phyloP scores from a whole-genome alignment of 371 early-diverging fungal species.

The Capniomyces stellatus region DNA sequence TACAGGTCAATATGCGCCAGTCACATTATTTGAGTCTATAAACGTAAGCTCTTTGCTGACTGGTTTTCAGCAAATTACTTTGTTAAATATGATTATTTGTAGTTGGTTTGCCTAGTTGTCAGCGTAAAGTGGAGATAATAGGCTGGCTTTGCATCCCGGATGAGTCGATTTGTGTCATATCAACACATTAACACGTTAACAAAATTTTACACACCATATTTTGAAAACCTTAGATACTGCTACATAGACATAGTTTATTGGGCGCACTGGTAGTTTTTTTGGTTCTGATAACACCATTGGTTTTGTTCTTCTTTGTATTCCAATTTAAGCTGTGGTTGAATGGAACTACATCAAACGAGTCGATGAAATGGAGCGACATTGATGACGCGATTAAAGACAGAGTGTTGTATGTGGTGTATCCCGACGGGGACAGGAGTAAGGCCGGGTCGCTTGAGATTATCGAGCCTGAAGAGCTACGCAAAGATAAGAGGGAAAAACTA shows the following conservation, averaged over 20 bases:
- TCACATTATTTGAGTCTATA: neutral
- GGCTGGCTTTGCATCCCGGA: too few relatives aligned
- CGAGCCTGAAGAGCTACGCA: too few relatives aligned
- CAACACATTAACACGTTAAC: too few relatives aligned
- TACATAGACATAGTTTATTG: constrained; percentile 36
- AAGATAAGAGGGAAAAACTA: too few relatives aligned
- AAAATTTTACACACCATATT: too few relatives aligned
- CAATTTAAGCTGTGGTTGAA: constrained; percentile 39
- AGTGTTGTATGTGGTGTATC: constrained; percentile 21
- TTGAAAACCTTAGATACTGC: neutral
- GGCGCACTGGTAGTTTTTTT: constrained; percentile 44
- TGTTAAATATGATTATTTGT: too few relatives aligned
- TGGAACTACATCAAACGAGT: constrained; percentile 58
- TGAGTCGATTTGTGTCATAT: too few relatives aligned
- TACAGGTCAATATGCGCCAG: neutral
- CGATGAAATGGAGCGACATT: constrained; percentile 54
- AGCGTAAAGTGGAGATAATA: too few relatives aligned
- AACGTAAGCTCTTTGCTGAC: too few relatives aligned
- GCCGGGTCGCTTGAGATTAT: too few relatives aligned
- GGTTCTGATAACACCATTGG: constrained; percentile 33
- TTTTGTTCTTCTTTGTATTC: constrained; percentile 38
- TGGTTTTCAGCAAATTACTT: too few relatives aligned
- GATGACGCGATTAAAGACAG: constrained; percentile 43
- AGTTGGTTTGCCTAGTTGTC: too few relatives aligned
- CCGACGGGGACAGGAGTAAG: constrained; percentile 6